Conservation (phyloP, 768 basidiomycete species). For the Sarcodon sp. region DNA sequence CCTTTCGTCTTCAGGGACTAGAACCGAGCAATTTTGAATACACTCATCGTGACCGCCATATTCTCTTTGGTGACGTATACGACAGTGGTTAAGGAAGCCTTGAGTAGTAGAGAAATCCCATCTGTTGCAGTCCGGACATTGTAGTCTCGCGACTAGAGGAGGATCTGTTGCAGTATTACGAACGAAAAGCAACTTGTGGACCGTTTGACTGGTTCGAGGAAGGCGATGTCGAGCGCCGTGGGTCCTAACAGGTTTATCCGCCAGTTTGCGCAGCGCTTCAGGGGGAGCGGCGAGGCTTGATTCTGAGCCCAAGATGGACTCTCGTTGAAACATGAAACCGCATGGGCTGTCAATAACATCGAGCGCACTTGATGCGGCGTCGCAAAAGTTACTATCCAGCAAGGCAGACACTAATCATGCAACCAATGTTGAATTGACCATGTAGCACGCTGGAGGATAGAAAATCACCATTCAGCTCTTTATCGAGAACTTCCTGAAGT, state of each 20-base stretch:
- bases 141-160: conserved; percentile 22
- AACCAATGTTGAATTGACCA: neutral
- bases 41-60: conserved; percentile 41
- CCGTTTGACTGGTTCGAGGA: conserved; percentile 10
- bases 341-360: conserved; percentile 26
- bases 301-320: conserved; percentile 7
- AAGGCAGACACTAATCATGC: conserved; percentile 7
- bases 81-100: conserved; percentile 38
- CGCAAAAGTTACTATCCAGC: conserved; percentile 16
- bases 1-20: conserved; percentile 20
- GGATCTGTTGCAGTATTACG: conserved; percentile 18
- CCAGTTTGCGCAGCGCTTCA: neutral
- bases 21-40: conserved; percentile 28
- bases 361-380: conserved; percentile 29
- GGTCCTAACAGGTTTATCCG: conserved; percentile 7
- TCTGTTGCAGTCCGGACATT: conserved; percentile 29
- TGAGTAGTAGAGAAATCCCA: conserved; percentile 38
- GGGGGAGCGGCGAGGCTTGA: conserved; percentile 9
- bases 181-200: conserved; percentile 24
- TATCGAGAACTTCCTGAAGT: conserved; percentile 22
- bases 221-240: conserved; percentile 7
- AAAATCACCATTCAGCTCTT: conserved; percentile 3
- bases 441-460: neutral
- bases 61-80: conserved; percentile 32
- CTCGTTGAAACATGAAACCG: conserved; percentile 22